Percentiles rank a stretch among this genome's conserved stretches.
Conservation (phyloP, 441 rosid genomes). For the Pelargonium citronellum region DNA sequence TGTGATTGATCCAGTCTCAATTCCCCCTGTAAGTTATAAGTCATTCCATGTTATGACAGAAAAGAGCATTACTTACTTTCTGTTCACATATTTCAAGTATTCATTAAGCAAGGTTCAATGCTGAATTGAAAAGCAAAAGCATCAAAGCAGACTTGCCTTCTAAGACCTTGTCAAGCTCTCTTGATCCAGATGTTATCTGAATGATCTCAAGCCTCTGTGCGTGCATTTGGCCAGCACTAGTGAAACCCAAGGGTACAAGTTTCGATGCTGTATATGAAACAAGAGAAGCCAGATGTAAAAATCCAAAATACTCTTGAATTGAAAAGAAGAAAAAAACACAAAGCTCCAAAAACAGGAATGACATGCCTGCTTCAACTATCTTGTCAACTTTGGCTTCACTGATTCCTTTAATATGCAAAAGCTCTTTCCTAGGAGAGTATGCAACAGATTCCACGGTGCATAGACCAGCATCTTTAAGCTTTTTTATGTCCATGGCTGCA, state of each 20-base stretch:
- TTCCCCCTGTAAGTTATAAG: constrained; percentile 49
- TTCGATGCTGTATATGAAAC: constrained; percentile 59
- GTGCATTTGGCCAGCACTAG: constrained; percentile 86
- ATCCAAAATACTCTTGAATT: background rate
- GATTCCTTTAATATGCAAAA: constrained; percentile 89
- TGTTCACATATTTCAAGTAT: background rate
- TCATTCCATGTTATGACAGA: constrained; percentile 15
- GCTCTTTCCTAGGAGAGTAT: constrained; percentile 88
- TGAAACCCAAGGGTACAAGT: constrained; percentile 84
- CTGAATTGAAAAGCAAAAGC: constrained; percentile 9
- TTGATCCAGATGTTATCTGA: constrained; percentile 91
- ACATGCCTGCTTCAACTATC: constrained; percentile 80
- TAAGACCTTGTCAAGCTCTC: constrained; percentile 86
- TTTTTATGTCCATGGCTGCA: constrained; percentile 80
- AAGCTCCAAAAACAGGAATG: background rate
- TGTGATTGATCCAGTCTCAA: constrained; percentile 93
- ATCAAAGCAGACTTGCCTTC: constrained; percentile 44
- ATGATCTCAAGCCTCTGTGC: constrained; percentile 89
- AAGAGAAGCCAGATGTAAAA: constrained; percentile 9
- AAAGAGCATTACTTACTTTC: background rate
- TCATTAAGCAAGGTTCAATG: background rate
- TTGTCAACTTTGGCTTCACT: constrained; percentile 95
- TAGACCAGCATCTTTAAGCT: constrained; percentile 88
- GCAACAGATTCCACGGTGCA: constrained; percentile 92
- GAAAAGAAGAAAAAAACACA: too few relatives aligned